Base-by-base conservation (phyloP, 495 filamentous ascomycete genomes). In the Corynascus novoguineensis region DNA sequence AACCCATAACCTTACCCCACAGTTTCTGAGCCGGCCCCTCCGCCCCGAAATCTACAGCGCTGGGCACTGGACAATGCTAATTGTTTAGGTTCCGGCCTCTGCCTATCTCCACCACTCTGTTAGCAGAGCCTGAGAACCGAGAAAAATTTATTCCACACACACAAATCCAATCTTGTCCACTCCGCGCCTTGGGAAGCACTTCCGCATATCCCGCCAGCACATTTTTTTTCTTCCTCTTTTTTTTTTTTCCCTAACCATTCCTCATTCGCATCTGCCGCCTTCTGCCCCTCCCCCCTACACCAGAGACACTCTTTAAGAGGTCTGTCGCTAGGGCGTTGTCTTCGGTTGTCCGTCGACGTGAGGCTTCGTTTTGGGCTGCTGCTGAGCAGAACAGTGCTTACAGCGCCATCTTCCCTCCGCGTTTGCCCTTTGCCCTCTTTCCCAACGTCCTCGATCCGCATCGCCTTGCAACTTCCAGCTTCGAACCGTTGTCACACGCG, bases 91-190 rank as follows among this genome's bases (percentile, higher is more conserved):
- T 52, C 60, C 53, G 29, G 34, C 34, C 54, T 60, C 52, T n/a
- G n/a, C n/a, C n/a, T 55, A 67, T 60, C 66, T 68, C 68, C 68
- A 70, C 68, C 60, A 60, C 51, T 58, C 44, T 59, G 57, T 52
- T 52, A 40, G 56, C 58, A 64, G 52, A 52, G 46, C 53, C 59
- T 58, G 54, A 53, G 25, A 62, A 51, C 67, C 60, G 61, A 64
- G 61, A 66, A 71, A 70, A 70, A 71, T 66, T 70, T 71, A 65
- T 64, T 71, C 61, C 61, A 44, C 55, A 42, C 65, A 59, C 68
- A 70, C 67, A 69, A 63, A 71, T n/a, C n/a, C n/a, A 66, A 61
- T 61, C 60, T 66, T 46, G 55, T 58, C 68, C 53, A 61, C 63
- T 55, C 62, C 50, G 59, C 57, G 58, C 58, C 60, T 59, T 64